A percentile compares a stretch with the other conserved stretches of the same genome.
phyloP scores from a whole-genome alignment of 805 yeast species.

The Scheffersomyces coipomensis region DNA sequence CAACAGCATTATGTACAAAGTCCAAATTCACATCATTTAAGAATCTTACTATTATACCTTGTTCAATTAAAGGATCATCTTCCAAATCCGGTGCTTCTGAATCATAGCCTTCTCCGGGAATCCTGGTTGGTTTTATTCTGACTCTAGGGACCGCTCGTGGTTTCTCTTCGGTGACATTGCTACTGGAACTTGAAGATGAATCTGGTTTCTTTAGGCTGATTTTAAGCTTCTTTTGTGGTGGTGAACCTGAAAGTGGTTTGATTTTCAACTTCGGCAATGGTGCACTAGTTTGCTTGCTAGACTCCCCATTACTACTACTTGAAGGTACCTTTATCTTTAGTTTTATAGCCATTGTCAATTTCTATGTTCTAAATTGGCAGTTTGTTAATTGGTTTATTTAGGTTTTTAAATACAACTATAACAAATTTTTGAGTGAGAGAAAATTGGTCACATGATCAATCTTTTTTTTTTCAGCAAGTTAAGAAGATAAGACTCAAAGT shows the following conservation, averaged over 20 bases:
- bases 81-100: slow-evolving; percentile 95
- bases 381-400: too few species aligned
- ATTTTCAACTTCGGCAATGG: slow-evolving; percentile 14
- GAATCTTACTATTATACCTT: slow-evolving; percentile 77
- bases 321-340: slow-evolving; percentile 20
- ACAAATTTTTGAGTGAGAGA: too few species aligned
- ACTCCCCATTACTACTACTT: neutral
- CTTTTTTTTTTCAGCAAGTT: too few species aligned
- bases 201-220: slow-evolving; percentile 10
- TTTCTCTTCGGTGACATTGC: neutral
- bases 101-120: slow-evolving; percentile 95
- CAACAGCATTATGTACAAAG: slow-evolving; percentile 71
- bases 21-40: slow-evolving; percentile 69
- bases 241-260: slow-evolving; percentile 16
- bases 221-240: slow-evolving; percentile 17
- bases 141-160: slow-evolving; percentile 39
- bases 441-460: too few species aligned
- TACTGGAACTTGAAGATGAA: neutral
- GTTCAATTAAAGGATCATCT: slow-evolving; percentile 90
- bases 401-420: too few species aligned
- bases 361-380: too few species aligned
- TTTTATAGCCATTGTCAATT: slow-evolving; percentile 16
- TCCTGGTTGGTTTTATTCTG: slow-evolving; percentile 57
- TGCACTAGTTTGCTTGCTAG: slow-evolving; percentile 2
- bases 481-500: too few species aligned